Percentiles rank a stretch among this genome's conserved stretches.
phyloP scores from a whole-genome alignment of 2,329 filamentous ascomycete genomes.

The Ophiostoma angusticollis region DNA sequence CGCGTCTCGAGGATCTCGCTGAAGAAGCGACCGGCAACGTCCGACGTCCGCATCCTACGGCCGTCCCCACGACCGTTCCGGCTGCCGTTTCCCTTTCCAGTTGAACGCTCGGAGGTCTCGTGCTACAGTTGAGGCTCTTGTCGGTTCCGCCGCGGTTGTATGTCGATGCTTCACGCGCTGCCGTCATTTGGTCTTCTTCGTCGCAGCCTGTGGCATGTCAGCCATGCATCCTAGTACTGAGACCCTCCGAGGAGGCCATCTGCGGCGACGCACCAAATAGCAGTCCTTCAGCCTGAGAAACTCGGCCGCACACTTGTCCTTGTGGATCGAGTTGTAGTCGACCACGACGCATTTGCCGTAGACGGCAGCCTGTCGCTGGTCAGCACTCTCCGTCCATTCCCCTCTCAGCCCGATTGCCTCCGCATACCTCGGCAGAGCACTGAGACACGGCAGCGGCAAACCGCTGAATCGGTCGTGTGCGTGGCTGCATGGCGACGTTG shows the following conservation, averaged over 20 bases:
- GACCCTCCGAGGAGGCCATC: too few relatives aligned
- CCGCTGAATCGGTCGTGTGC: constrained; percentile 39
- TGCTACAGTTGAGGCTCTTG: too few relatives aligned
- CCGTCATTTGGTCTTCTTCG: constrained; percentile 8
- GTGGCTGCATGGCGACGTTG: constrained; percentile 21
- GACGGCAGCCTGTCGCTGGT: constrained; percentile 50
- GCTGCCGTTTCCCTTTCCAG: too few relatives aligned
- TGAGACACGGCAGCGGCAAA: constrained; percentile 41
- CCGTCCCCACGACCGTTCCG: too few relatives aligned
- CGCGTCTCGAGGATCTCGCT: too few relatives aligned
- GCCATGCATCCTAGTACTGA: too few relatives aligned
- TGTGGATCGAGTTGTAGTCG: constrained; percentile 81
- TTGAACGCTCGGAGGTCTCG: too few relatives aligned
- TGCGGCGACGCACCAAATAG: constrained; percentile 52
- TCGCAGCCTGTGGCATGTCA: constrained; percentile 5
- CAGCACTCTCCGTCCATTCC: neutral
- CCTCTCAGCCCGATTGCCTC: too few relatives aligned
- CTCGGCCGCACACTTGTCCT: constrained; percentile 79
- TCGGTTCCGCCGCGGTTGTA: too few relatives aligned
- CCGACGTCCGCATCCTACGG: too few relatives aligned
- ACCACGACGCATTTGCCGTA: constrained; percentile 87
- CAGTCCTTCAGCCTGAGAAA: constrained; percentile 81
- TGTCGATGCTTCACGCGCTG: neutral
- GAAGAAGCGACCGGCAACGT: too few relatives aligned
- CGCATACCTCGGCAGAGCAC: constrained; percentile 39